Conservation (phyloP, 2,329 filamentous ascomycete species). For the Colletotrichum lentis region DNA sequence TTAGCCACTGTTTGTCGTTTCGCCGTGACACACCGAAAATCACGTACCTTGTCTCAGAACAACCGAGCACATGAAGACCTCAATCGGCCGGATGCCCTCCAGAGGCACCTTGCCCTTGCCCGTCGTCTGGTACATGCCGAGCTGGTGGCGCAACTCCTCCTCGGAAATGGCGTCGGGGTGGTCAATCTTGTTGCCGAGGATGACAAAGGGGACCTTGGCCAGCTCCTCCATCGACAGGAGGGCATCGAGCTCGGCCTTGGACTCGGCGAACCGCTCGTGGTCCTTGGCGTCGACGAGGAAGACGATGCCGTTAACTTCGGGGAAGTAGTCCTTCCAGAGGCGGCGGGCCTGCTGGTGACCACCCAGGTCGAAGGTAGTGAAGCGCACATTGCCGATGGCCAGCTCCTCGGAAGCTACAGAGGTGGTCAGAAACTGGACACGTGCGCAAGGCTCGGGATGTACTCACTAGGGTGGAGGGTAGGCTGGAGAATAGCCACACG, state of each 20-base stretch:
- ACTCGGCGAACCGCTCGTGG: conserved; percentile 90
- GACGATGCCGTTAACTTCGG: conserved; percentile 94
- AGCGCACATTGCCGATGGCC: conserved; percentile 90
- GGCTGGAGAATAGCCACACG: conserved; percentile 90
- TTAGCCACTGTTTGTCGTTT: conserved; percentile 26
- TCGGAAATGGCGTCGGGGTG: conserved; percentile 95
- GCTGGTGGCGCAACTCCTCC: conserved; percentile 89
- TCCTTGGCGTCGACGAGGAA: conserved; percentile 99
- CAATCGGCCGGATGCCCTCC: conserved; percentile 92
- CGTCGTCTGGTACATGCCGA: conserved; percentile 95
- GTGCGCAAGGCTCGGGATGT: conserved; percentile 36
- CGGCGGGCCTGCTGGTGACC: conserved; percentile 94
- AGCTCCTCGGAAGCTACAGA: conserved; percentile 83
- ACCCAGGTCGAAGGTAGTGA: conserved; percentile 93
- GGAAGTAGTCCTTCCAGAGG: conserved; percentile 97
- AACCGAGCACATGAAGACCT: conserved; percentile 99
- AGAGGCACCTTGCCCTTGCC: conserved; percentile 94
- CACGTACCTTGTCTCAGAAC: conserved; percentile 89
- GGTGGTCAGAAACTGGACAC: conserved; percentile 40
- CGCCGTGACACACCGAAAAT: conserved; percentile 29
- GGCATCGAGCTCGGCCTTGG: conserved; percentile 95
- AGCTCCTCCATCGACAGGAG: conserved; percentile 97
- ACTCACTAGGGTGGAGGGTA: conserved; percentile 88
- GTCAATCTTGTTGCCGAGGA: conserved; percentile 99
- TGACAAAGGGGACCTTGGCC: conserved; percentile 91